Base-by-base conservation (phyloP, 306 rosid genomes). In the Medicago ruthenica region DNA sequence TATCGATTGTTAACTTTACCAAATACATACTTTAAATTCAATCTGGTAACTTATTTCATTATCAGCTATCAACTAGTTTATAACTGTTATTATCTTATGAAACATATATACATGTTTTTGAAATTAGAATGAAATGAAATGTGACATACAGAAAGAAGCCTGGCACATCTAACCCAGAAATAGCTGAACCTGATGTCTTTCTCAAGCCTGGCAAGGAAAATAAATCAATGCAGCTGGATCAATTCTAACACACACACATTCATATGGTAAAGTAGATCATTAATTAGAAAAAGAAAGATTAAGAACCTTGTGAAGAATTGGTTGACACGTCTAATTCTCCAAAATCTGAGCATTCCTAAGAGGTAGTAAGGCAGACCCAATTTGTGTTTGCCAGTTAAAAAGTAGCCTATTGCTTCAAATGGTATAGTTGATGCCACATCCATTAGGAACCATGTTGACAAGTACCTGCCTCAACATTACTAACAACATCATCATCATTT, bases 151-250 rank as follows among this genome's bases (percentile, higher is more conserved):
- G 74, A 85, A 55, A 92, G 79, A 75, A 95, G 97, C 83, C 89
- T 90, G 14, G 93, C 87, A 73, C 98, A 90, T 79, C 97, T 83
- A 73, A 90, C 81, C 89, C 86, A 90, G 54, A 95, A 92, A 79
- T 95, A 95, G 86, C 73, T 95, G 85, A 95, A 92, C 77, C 98
- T 90, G 82, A 92, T 92, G 82, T 95, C 98, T 83, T 95, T 95
- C 85, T 95, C 98, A 61, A 94, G 97, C 92, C 98, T 93, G 86
- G 13, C 41, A 81, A 60, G 85, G 9, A 40, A 80, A 60, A 70
- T 45, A n/a, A 72, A 1, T 76, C 1, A 24, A 24, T 24, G 66
- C 1, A 73, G 75, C 6, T 71, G 6, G 9, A 50, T 81, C 67
- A 64, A 44, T 53, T 17, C 12, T n/a, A 68, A 60, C 18, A 37